These are phyloP conservation scores for Trypanosoma scelopori DNA, from an alignment of 208 protist genomes.

Conservation along the genomic window DNA sequence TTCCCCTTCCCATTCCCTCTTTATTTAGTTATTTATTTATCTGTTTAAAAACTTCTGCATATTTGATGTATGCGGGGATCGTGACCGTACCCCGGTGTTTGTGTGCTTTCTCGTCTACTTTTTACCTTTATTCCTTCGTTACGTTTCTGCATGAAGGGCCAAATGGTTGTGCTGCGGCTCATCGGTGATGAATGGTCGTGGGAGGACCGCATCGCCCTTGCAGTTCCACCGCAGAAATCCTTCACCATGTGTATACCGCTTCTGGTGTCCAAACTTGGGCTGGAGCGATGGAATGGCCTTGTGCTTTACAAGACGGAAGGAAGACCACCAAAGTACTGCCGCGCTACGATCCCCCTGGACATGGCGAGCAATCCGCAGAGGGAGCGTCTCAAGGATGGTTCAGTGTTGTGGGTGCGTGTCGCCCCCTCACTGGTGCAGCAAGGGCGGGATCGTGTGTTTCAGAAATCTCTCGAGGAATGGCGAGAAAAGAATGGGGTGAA, in stretches of 20 bases:
- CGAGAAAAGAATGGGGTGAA: constrained; percentile 17
- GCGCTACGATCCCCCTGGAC: constrained; percentile 22
- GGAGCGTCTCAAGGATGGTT: constrained; percentile 26
- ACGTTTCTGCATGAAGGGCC: not conserved
- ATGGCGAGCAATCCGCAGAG: constrained; percentile 24
- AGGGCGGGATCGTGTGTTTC: constrained; percentile 25
- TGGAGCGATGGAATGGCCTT: constrained; percentile 25
- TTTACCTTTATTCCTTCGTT: constrained; percentile 11
- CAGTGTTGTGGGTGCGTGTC: constrained; percentile 26
- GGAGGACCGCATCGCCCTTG: constrained; percentile 33
- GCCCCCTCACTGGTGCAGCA: constrained; percentile 11
- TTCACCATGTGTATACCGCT: constrained; percentile 27
- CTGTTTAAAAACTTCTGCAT: too few species aligned
- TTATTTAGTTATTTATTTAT: too few species aligned
- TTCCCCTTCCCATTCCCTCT: not conserved
- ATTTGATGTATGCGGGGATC: not conserved
- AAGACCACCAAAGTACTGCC: constrained; percentile 21
- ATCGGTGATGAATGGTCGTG: constrained; percentile 33
- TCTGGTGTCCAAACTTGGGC: constrained; percentile 23
- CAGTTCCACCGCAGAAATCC: constrained; percentile 11
- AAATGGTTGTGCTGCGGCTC: constrained; percentile 31
- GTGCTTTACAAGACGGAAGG: constrained; percentile 32
- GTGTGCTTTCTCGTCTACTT: constrained; percentile 27
- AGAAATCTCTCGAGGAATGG: constrained; percentile 26
- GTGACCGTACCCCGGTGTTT: not conserved